Percentiles rank a stretch among this genome's conserved stretches.
Evolutionary conservation across 1,284 basidiomycete species (phyloP).

Genomic region (Ustilago bromivora): DNA sequence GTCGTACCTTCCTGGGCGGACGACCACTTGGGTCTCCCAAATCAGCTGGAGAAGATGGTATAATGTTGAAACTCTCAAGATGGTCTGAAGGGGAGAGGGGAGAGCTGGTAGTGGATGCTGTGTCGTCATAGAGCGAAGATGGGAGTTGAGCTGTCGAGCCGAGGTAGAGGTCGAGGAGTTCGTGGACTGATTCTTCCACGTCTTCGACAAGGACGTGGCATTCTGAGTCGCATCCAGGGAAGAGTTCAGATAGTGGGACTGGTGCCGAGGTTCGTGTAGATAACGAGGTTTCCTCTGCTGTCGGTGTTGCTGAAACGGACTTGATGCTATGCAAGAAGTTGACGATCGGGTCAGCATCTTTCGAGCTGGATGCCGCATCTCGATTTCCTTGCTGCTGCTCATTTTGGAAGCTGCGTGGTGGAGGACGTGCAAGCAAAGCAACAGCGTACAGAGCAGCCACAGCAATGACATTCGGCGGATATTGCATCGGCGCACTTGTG

Average conservation of each 20-base stretch:
- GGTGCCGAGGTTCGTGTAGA: not conserved
- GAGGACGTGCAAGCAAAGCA: slow-evolving; percentile 49
- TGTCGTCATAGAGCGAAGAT: slow-evolving; percentile 37
- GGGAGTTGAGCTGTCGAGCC: slow-evolving; percentile 31
- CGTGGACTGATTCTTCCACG: slow-evolving; percentile 51
- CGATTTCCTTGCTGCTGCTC: not conserved
- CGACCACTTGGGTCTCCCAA: slow-evolving; percentile 13
- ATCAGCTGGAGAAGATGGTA: slow-evolving; percentile 29
- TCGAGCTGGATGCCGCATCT: not conserved
- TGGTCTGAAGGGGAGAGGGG: slow-evolving; percentile 49
- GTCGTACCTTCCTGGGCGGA: slow-evolving; percentile 7
- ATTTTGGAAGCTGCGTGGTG: not conserved
- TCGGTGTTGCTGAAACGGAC: slow-evolving; percentile 21
- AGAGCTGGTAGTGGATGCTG: slow-evolving; percentile 31
- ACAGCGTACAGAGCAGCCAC: slow-evolving; percentile 57
- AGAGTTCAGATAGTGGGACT: slow-evolving; percentile 33
- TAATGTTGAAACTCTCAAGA: slow-evolving; percentile 18
- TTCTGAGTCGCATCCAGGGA: slow-evolving; percentile 22
- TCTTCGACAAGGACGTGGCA: slow-evolving; percentile 42
- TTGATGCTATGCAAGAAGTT: slow-evolving; percentile 23
- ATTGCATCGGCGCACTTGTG: slow-evolving; percentile 58
- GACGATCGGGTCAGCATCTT: slow-evolving; percentile 6
- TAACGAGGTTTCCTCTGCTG: not conserved
- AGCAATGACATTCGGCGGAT: slow-evolving; percentile 63
- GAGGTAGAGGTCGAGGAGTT: slow-evolving; percentile 53